Evolutionary conservation across 2,329 filamentous ascomycete species (phyloP), one percentile per base, ranked within the genome.

Genomic region (Ophiostoma sp.): DNA sequence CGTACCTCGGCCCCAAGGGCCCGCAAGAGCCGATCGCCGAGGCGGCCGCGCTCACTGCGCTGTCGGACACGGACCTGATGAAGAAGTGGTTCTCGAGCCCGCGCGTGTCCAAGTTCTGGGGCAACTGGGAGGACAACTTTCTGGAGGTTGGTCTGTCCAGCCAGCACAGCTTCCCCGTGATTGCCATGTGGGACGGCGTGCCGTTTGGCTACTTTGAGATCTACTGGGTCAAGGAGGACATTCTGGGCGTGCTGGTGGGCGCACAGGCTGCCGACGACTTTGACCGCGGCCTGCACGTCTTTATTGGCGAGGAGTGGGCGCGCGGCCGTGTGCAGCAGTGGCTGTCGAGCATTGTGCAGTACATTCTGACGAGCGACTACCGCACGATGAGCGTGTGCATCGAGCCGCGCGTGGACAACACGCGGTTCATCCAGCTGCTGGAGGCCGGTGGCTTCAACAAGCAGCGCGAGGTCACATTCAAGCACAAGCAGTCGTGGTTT

Each of bases 191-290:
- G 92, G 93, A 98, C 75, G 94, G 93, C 13, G 90, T 94, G 72
- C 94, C 94, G 0, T 99, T 98, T 80, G 95, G 93, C 0, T 99
- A 96, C 78, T 97, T 99, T 77, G 95, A 99, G 81, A 86, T 99
- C 44, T 99, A 99, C 81, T 99, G 95, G 94, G 93, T 95, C 3
- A 97, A 96, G 76, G 95, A 99, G 77, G 95, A 98, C 76, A 81
- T 83, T 0, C 78, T 99, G 0, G 93, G 92, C 0, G 85, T 84
- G 67, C 84, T 92, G 73, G 79, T 96, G 4, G 84, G 88, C 78
- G 71, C 70, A 0, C 66, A 65, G 0, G 87, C 67, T 0, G 87
- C 89, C 0, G 87, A 86, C 8, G 91, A 97, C 75, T 98, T 90
- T 79, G 94, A 98, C 75, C 84, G 95, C 7, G 95, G 95, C 0